These are phyloP conservation scores for Lantana camara DNA, from an alignment of 257 asterid genomes.

Conservation along the genomic window DNA sequence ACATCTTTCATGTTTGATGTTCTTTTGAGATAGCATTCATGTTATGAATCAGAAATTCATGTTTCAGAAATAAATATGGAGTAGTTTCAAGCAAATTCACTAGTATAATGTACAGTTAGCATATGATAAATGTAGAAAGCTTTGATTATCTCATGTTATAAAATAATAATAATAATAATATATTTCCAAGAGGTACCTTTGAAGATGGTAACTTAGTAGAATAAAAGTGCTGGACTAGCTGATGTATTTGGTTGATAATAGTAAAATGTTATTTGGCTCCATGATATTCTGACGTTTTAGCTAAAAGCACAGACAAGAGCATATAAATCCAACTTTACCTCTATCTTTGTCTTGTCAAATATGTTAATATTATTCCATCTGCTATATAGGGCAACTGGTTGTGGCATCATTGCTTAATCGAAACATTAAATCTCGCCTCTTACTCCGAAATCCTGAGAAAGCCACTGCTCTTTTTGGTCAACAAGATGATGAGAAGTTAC, in stretches of 20 bases:
- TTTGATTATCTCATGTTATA: too few species aligned
- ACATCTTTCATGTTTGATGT: too few species aligned
- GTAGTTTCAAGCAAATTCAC: not conserved
- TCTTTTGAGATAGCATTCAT: too few species aligned
- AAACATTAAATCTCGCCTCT: constrained; percentile 63
- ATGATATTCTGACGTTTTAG: not conserved
- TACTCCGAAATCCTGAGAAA: constrained; percentile 78
- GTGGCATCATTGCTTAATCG: constrained; percentile 85
- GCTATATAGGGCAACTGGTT: constrained; percentile 76
- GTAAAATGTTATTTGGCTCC: not conserved
- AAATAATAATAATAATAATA: too few species aligned
- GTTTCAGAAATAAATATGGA: too few species aligned
- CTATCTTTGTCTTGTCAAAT: not conserved
- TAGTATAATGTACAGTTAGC: not conserved
- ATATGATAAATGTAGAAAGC: not conserved
- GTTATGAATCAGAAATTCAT: too few species aligned
- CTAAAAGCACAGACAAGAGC: not conserved
- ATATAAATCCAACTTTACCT: not conserved
- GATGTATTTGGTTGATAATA: too few species aligned
- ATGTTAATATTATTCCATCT: constrained; percentile 19
- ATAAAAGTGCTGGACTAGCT: not conserved
- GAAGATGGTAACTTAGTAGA: constrained; percentile 11
- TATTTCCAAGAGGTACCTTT: not conserved
- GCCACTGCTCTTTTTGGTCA: constrained; percentile 75
- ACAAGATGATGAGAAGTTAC: constrained; percentile 69